A percentile compares a stretch with the other conserved stretches of the same genome.
Conservation (phyloP, 1,139 yeast species). For the Kodamaea suecica region DNA sequence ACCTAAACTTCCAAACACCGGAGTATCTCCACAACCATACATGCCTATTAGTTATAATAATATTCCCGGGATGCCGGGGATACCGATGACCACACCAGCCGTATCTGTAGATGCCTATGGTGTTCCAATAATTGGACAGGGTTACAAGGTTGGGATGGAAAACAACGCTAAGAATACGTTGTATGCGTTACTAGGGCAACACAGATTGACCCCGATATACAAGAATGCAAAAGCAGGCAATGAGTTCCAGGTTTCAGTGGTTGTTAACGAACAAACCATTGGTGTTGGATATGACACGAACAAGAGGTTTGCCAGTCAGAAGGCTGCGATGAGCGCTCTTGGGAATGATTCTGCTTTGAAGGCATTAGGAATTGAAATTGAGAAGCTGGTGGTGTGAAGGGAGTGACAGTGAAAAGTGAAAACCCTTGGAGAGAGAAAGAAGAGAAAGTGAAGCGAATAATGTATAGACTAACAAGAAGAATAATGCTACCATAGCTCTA, state of each 20-base stretch:
- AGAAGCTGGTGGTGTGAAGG: background rate
- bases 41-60: conserved; percentile 8
- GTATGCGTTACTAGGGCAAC: conserved; percentile 25
- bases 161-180: conserved; percentile 25
- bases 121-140: conserved; percentile 10
- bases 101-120: conserved; percentile 5
- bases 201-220: conserved; percentile 23
- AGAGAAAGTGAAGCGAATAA: background rate
- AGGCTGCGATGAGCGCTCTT: conserved; percentile 33
- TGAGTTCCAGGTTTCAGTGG: conserved; percentile 23
- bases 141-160: conserved; percentile 17
- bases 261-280: conserved; percentile 26
- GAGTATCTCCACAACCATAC: conserved; percentile 8
- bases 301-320: conserved; percentile 30
- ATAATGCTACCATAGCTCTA: too few relatives aligned
- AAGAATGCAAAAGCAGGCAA: conserved; percentile 17
- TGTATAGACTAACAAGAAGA: too few relatives aligned
- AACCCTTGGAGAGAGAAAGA: background rate
- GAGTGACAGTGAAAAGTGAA: background rate
- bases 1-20: conserved; percentile 9
- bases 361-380: conserved; percentile 15
- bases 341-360: conserved; percentile 18
- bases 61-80: conserved; percentile 7
- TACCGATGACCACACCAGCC: conserved; percentile 5
- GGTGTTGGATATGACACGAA: conserved; percentile 33